Base-by-base conservation (phyloP, 2,329 filamentous ascomycete species). In the Clonostachys chloroleuca region DNA sequence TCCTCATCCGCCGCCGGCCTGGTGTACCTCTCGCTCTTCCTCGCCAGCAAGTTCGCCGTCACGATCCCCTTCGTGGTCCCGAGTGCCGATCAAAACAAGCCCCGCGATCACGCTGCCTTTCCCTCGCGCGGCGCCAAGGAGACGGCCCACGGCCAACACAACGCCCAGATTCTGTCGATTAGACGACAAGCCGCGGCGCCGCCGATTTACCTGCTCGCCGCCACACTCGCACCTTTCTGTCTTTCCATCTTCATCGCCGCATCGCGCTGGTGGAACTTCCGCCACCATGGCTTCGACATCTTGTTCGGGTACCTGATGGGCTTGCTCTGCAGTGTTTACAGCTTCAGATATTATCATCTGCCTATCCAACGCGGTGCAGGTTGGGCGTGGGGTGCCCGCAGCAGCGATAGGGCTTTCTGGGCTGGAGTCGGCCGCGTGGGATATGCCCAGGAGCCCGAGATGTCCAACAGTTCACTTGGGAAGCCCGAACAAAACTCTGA, bases 221-320 rank as follows among this genome's bases (percentile, higher is more conserved):
- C 92, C 34, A 77, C 83, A 3, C 71, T 90, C 16, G 66, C 89
- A 2, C 92, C 92, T 3, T 79, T 91, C 53, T 86, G 83, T 48
- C 72, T 81, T 2, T 86, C 91, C 6, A 79, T 91, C 52, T 96
- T 91, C 69, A 87, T 96, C 52, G 78, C 86, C n/a, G 81, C 84
- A 30, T 92, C 89, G 2, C 86, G 92, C 12, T 97, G 86, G 79
- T 91, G 86, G 50, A 86, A 96, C 64, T 95, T 86, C 69, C 83
- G 89, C 37, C 92, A 97, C 65, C 88, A 92, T 62, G 91, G 86
- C n/a, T 92, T 96, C 62, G 92, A 97, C 54, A 88, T 96, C 54
- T 68, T 96, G 3, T 89, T 87, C 52, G 92, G 92, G n/a, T 87
- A 85, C 47, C 54, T 87, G 12, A 86, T 96, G 51, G 92, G 92